Conservation (phyloP, 179 eudicot species). For the Silene vulgaris region DNA sequence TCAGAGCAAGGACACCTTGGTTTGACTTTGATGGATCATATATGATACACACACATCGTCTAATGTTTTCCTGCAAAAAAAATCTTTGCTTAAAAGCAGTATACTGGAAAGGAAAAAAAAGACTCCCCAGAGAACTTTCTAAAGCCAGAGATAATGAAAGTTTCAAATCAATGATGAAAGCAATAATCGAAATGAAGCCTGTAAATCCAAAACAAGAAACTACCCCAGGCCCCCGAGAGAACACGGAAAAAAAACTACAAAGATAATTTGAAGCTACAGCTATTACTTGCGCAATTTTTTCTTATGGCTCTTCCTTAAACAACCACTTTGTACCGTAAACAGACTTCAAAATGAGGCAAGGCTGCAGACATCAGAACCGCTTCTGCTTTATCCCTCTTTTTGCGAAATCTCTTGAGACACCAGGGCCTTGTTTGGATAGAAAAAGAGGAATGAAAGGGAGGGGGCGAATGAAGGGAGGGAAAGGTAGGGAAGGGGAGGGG, state of each 20-base stretch:
- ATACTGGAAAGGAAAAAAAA: background rate
- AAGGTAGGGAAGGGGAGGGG: no score
- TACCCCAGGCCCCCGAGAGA: background rate
- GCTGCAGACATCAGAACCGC: background rate
- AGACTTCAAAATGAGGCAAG: background rate
- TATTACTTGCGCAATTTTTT: no score
- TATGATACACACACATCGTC: constrained; percentile 91
- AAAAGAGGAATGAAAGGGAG: no score
- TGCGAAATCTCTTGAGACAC: background rate
- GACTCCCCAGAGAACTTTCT: background rate
- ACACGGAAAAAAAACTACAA: no score
- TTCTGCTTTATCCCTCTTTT: background rate
- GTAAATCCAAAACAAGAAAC: background rate
- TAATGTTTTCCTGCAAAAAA: constrained; percentile 77
- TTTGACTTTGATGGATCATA: constrained; percentile 94
- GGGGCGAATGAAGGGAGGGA: no score
- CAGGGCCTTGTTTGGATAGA: background rate
- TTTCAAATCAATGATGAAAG: background rate
- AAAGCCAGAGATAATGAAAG: background rate
- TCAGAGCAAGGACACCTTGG: constrained; percentile 91
- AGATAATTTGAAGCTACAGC: no score
- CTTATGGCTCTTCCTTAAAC: no score
- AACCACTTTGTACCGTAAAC: no score
- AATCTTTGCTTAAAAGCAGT: constrained; percentile 12
- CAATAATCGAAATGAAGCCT: background rate